Evolutionary conservation across 768 basidiomycete species (phyloP).

Genomic region (Suillus plorans): DNA sequence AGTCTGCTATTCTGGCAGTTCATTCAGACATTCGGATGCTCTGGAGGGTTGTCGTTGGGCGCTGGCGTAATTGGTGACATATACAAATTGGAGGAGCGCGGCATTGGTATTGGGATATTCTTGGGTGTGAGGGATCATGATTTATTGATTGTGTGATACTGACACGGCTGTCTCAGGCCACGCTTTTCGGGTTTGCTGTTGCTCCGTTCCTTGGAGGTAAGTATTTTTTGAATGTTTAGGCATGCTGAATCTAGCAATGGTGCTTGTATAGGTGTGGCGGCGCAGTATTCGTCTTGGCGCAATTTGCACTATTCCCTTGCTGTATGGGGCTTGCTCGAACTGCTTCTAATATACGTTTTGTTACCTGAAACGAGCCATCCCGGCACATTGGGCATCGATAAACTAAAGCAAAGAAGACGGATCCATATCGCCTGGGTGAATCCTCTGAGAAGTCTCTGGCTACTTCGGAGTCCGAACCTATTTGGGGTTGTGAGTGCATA

Average conservation of each 20-base stretch:
- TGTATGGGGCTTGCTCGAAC: slow-evolving; percentile 35
- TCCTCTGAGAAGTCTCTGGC: slow-evolving; percentile 45
- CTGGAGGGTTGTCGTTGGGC: slow-evolving; percentile 51
- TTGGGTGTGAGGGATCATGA: slow-evolving; percentile 37
- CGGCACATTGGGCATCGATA: slow-evolving; percentile 53
- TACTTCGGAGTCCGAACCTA: slow-evolving; percentile 57
- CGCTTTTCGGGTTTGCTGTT: slow-evolving; percentile 53
- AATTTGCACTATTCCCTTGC: slow-evolving; percentile 47
- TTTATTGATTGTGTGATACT: neutral
- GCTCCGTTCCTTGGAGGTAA: slow-evolving; percentile 55
- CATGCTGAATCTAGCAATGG: neutral
- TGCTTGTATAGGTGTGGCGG: slow-evolving; percentile 36
- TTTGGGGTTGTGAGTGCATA: slow-evolving; percentile 42
- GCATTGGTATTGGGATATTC: slow-evolving; percentile 55
- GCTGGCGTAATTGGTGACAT: slow-evolving; percentile 60
- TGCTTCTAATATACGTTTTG: slow-evolving; percentile 37
- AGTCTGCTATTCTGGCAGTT: slow-evolving; percentile 56
- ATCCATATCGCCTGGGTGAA: slow-evolving; percentile 45
- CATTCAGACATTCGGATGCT: slow-evolving; percentile 59
- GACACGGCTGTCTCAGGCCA: slow-evolving; percentile 26
- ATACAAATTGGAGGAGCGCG: slow-evolving; percentile 55
- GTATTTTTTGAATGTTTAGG: slow-evolving; percentile 1
- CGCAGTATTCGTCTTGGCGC: slow-evolving; percentile 62
- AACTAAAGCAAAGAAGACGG: slow-evolving; percentile 36
- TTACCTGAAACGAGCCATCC: slow-evolving; percentile 67